phyloP scores from a whole-genome alignment of 805 yeast genomes.

The Yamadazyma sp. region DNA sequence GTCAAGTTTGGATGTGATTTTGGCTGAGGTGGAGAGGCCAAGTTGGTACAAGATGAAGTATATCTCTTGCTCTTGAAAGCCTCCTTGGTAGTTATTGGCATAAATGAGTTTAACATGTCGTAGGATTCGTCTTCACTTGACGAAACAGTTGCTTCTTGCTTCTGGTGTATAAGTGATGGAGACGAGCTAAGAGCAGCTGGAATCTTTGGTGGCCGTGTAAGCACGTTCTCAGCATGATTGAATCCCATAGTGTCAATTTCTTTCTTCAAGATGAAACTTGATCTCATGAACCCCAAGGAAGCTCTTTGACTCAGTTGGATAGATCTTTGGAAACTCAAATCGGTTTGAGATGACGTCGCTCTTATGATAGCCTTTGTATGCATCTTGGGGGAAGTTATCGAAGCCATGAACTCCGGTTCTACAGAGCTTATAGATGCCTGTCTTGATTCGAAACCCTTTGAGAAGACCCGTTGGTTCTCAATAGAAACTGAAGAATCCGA shows the following conservation, averaged over 20 bases:
- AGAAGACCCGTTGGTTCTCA: slow-evolving; percentile 14
- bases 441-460: slow-evolving; percentile 13
- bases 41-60: slow-evolving; percentile 16
- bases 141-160: neutral
- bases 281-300: slow-evolving; percentile 45
- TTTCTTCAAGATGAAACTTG: slow-evolving; percentile 41
- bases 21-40: slow-evolving; percentile 7
- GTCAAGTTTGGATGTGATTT: slow-evolving; percentile 6
- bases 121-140: slow-evolving; percentile 17
- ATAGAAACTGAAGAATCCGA: slow-evolving; percentile 7
- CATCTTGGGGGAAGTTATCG: slow-evolving; percentile 1
- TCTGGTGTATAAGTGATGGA: slow-evolving; percentile 2
- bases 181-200: slow-evolving; percentile 13
- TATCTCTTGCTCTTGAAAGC: slow-evolving; percentile 8
- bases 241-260: slow-evolving; percentile 36
- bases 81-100: slow-evolving; percentile 13
- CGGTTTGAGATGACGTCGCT: slow-evolving; percentile 4
- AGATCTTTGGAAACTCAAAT: slow-evolving; percentile 13
- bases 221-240: slow-evolving; percentile 34
- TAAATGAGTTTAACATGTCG: slow-evolving; percentile 16
- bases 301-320: slow-evolving; percentile 28
- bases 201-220: slow-evolving; percentile 19
- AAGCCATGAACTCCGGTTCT: slow-evolving; percentile 16
- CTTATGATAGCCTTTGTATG: neutral
- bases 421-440: slow-evolving; percentile 17